Base-by-base conservation (phyloP, 2,329 filamentous ascomycete species). In the Sphaerulina musiva region DNA sequence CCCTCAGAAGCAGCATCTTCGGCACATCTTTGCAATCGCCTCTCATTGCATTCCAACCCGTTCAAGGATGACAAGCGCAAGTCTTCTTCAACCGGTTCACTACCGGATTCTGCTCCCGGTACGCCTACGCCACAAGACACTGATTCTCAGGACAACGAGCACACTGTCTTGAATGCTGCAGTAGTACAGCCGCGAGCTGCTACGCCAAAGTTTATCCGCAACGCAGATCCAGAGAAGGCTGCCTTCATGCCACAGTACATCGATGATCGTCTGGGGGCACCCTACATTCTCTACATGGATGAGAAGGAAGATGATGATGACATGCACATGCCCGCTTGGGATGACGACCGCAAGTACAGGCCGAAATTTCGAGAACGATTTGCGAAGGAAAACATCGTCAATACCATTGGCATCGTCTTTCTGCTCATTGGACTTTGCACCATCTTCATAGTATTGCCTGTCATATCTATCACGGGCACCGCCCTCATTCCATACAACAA, bases 281-380 rank as follows among this genome's bases (percentile, higher is more conserved):
- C 76, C 20, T 76, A 75, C 62, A 73, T 77, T 4, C 61, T 80
- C 17, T 77, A 77, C 58, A 68, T 70, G 11, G 73, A 80, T 55
- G 72, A 79, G 55, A 70, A 74, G 46, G 79, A 81, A 61, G 72
- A 72, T 26, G 79, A 81, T 57, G 79, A 81, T 57, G 74, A 76
- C 26, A 72, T 79, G 66, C 78, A 81, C 55, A 76, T 78, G 69
- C 78, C 79, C 8, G 68, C 69, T 45, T 73, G 74, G 46, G 75
- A 79, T 58, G 74, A 78, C 51, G 76, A 79, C 55, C 68, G 72
- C 54, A 66, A 60, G 41, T 71, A 70, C 64, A 77, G 71, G 58
- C 66, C 74, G 6, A 71, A 63, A 12, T 66, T 71, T 55, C 70
- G 66, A 46, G 76, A 79, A 20, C 74, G 75, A 58, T 75, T 78